Base-by-base conservation (phyloP, 108 stramenopile genomes). In the Cyclotella baltica region DNA sequence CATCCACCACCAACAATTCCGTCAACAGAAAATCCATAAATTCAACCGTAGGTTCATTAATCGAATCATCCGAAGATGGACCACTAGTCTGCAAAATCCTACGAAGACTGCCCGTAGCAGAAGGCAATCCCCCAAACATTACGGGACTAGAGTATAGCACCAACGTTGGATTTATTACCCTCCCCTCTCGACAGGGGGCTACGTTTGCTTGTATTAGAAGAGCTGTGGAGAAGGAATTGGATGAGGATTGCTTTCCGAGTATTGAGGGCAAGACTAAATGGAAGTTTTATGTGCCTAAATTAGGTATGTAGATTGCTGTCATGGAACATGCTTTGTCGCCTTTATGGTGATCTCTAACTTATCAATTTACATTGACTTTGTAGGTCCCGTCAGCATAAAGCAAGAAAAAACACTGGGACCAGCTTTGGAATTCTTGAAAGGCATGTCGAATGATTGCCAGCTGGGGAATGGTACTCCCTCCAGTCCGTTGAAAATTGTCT, bases 91-190 rank as follows among this genome's bases (percentile, higher is more conserved):
- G 82, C 40, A 83, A 83, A 73, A 83, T 83, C 33, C 56, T 83
- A 19, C 47, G 58, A 37, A 76, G 64, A 46, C 63, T 67, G 0
- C 65, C 70, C 31, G 30, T 50, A 20, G 57, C 30, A 23, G 56
- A 25, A 28, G 47, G 28, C 31, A 56, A 33, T 33, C 57, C 70
- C 13, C 20, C 62, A 59, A 9, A 10, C 15, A 55, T 22, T 11
- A 74, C 72, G 30, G 75, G 82, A 15, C 20, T 72, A 36, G 59
- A 83, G 38, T 83, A 72, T 46, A 85, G 84, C 34, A 50, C 4
- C 23, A 90, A 88, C 62, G 48, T 94, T 65, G 93, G 93, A n/a
- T 94, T 94, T 47, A 74, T 94, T 18, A 81, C 82, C 56, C 62
- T 94, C 18, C 70, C 71, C 22, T 92, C 90, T n/a, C 72, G 83